Conservation (phyloP, 352 stramenopile species). For the Blastocystis sp. region DNA sequence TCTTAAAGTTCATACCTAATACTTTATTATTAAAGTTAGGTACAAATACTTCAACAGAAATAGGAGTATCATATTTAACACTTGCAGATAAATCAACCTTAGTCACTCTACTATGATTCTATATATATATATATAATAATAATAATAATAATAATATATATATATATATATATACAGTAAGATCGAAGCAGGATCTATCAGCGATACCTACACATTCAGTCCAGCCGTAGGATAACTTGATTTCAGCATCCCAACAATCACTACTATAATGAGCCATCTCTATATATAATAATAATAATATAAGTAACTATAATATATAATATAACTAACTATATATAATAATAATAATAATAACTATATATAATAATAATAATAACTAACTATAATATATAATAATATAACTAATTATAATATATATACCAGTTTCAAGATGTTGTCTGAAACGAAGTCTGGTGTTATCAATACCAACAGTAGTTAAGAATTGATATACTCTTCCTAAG, state of each 20-base stretch:
- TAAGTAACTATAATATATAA: too few relatives aligned
- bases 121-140: too few relatives aligned
- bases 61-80: constrained; percentile 58
- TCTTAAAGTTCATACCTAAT: constrained; percentile 84
- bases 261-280: constrained; percentile 98
- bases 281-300: too few relatives aligned
- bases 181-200: constrained; percentile 90
- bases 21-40: constrained; percentile 85
- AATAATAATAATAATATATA: too few relatives aligned
- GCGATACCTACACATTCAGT: constrained; percentile 94
- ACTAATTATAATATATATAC: too few relatives aligned
- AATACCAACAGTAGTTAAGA: constrained; percentile 70
- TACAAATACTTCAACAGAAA: constrained; percentile 62
- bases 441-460: constrained; percentile 77
- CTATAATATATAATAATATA: too few relatives aligned
- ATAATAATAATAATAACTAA: too few relatives aligned
- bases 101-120: constrained; percentile 49
- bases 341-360: too few relatives aligned
- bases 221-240: constrained; percentile 88
- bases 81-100: constrained; percentile 65
- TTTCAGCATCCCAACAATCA: constrained; percentile 97
- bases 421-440: constrained; percentile 92
- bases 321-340: too few relatives aligned
- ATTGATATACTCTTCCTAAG: constrained; percentile 85
- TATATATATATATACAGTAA: too few relatives aligned